Conservation (phyloP, 176 grass and related monocot genomes). For the Bothriochloa decipiens region DNA sequence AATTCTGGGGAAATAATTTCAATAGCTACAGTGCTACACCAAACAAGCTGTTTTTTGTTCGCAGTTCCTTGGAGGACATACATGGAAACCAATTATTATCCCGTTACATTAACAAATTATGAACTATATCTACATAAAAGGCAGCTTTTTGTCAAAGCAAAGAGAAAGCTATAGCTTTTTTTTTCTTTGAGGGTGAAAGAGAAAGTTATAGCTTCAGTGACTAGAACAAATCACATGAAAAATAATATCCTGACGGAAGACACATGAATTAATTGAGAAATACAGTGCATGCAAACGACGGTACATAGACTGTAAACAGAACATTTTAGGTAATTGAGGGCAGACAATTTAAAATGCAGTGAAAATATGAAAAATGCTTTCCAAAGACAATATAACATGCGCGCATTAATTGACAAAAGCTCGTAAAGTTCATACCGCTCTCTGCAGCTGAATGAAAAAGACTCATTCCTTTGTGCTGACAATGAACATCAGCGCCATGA, state of each 20-base stretch:
- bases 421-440: slow-evolving; percentile 24
- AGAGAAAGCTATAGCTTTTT: not conserved
- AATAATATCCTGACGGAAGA: not conserved
- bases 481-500: slow-evolving; percentile 33
- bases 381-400: not conserved
- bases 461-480: not conserved
- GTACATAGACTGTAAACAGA: not conserved
- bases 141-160: not conserved
- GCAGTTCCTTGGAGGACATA: not conserved
- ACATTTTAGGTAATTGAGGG: not conserved
- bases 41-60: not conserved
- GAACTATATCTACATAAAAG: not conserved
- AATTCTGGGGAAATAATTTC: not conserved
- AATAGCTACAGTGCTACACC: not conserved
- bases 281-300: not conserved
- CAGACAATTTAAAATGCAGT: not conserved
- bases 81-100: not conserved
- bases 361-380: not conserved
- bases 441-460: slow-evolving; percentile 24
- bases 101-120: slow-evolving; percentile 6
- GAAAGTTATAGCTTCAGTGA: not conserved
- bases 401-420: not conserved
- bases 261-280: not conserved
- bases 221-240: not conserved
- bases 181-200: not conserved